Conservation (phyloP, 768 basidiomycete genomes). For the Podaxis rugospora region DNA sequence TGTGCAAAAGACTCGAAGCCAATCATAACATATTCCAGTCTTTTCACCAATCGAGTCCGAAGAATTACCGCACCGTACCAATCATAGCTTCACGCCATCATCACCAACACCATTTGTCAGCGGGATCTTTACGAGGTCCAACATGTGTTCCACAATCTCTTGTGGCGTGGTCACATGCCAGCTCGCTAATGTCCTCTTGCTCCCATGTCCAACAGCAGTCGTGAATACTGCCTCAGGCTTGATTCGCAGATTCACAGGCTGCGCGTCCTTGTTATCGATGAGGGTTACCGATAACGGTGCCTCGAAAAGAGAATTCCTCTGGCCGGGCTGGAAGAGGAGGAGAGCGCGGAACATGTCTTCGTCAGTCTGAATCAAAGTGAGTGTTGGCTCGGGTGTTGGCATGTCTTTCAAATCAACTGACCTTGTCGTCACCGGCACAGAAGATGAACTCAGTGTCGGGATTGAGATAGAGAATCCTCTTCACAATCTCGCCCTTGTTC, state of each 20-base stretch:
- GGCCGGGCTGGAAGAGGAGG: conserved; percentile 51
- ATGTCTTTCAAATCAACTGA: conserved; percentile 19
- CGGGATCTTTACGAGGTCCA: conserved; percentile 46
- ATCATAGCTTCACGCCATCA: conserved; percentile 5
- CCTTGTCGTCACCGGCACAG: conserved; percentile 98
- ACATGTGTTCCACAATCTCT: conserved; percentile 81
- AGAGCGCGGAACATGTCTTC: conserved; percentile 99
- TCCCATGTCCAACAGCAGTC: conserved; percentile 87
- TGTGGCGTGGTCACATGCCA: conserved; percentile 91
- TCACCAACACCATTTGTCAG: conserved; percentile 4
- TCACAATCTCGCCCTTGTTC: conserved; percentile 99
- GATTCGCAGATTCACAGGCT: conserved; percentile 59
- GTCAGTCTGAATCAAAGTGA: conserved; percentile 58
- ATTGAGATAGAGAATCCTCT: conserved; percentile 87
- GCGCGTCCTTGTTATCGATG: conserved; percentile 40
- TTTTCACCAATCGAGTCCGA: too few species aligned
- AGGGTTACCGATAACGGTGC: conserved; percentile 53
- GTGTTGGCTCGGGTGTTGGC: not conserved
- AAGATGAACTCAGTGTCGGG: conserved; percentile 94
- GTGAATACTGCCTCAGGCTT: conserved; percentile 76
- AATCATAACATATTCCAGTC: too few species aligned
- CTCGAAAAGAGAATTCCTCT: conserved; percentile 44
- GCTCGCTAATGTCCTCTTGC: conserved; percentile 83
- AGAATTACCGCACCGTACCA: not conserved
- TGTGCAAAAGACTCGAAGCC: too few species aligned